phyloP scores from a whole-genome alignment of 2,329 filamentous ascomycete species.

The Fusarium musae region DNA sequence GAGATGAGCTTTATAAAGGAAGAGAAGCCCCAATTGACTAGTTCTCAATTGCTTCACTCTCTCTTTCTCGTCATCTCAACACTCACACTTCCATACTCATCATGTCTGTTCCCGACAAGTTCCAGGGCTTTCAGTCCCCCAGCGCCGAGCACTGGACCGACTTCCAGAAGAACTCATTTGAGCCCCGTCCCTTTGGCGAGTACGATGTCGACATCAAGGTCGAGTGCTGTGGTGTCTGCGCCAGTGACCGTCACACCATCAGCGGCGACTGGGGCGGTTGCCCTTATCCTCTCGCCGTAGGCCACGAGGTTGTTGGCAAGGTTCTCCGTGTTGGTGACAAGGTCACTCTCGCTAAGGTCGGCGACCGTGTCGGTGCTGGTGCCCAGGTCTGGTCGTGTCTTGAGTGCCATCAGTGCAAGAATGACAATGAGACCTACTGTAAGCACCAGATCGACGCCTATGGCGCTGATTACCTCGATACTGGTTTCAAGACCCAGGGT shows the following conservation, averaged over 20 bases:
- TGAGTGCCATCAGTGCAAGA: constrained; percentile 53
- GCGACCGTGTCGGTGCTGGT: constrained; percentile 69
- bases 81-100: background rate
- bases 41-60: background rate
- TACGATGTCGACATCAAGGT: constrained; percentile 91
- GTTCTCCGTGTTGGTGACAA: constrained; percentile 71
- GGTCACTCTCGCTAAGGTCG: constrained; percentile 61
- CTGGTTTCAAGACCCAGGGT: constrained; percentile 68
- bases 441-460: constrained; percentile 59
- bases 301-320: constrained; percentile 78
- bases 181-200: constrained; percentile 86
- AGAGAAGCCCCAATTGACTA: constrained; percentile 11
- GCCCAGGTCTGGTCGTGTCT: constrained; percentile 67
- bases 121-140: constrained; percentile 70
- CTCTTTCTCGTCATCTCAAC: constrained; percentile 3
- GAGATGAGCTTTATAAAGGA: constrained; percentile 32
- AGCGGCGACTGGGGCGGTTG: constrained; percentile 74
- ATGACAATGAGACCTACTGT: constrained; percentile 56
- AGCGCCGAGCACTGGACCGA: constrained; percentile 65
- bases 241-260: constrained; percentile 78
- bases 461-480: constrained; percentile 60
- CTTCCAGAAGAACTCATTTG: constrained; percentile 78
- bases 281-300: constrained; percentile 72
- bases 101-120: constrained; percentile 69
- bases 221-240: constrained; percentile 81